Percentiles rank a stretch among this genome's conserved stretches.
phyloP scores from a whole-genome alignment of 331 rosid genomes.

The Telfairia occidentalis region DNA sequence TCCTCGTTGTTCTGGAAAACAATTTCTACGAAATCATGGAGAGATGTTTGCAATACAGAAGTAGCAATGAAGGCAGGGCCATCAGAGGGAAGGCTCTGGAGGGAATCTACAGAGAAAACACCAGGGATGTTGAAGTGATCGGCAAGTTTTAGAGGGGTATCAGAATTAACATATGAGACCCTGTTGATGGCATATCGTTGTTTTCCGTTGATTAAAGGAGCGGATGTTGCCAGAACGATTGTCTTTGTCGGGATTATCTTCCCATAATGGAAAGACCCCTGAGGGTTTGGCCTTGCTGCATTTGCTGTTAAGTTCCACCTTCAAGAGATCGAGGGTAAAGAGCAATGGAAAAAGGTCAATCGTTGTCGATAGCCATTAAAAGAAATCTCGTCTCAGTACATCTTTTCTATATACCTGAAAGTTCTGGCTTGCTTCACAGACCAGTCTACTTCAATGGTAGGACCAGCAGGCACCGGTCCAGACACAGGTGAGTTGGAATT shows the following conservation, averaged over 20 bases:
- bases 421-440: constrained; percentile 88
- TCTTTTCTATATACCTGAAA: constrained; percentile 34
- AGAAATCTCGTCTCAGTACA: not conserved
- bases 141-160: constrained; percentile 93
- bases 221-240: constrained; percentile 60
- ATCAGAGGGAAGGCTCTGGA: constrained; percentile 46
- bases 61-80: constrained; percentile 47
- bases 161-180: constrained; percentile 64
- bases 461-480: constrained; percentile 68
- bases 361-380: not conserved
- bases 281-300: constrained; percentile 99
- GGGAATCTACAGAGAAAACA: constrained; percentile 38
- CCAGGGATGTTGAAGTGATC: constrained; percentile 89
- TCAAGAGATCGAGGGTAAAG: constrained; percentile 15
- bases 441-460: constrained; percentile 46
- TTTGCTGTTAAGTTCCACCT: constrained; percentile 98
- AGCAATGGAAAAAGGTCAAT: constrained; percentile 3
- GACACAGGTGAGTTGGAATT: constrained; percentile 53
- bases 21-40: constrained; percentile 82
- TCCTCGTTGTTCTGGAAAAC: constrained; percentile 78
- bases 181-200: constrained; percentile 69
- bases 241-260: constrained; percentile 46
- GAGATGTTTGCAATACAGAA: constrained; percentile 44
- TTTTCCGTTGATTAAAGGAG: constrained; percentile 66
- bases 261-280: constrained; percentile 96